These are phyloP conservation scores for Fusarium verrucosum DNA, from an alignment of 2,329 filamentous ascomycete species.

Conservation along the genomic window DNA sequence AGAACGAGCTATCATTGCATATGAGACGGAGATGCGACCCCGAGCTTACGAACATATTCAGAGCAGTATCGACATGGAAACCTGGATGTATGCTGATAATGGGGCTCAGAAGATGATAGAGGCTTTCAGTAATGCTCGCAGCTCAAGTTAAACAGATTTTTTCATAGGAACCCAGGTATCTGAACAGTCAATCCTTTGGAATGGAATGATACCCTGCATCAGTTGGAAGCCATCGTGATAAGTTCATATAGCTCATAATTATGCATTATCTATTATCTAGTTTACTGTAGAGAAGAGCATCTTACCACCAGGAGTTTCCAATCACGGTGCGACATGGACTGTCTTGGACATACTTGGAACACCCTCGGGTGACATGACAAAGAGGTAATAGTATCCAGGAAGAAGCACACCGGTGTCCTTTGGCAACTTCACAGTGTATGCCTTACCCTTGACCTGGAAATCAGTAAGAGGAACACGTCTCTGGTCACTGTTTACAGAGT, in stretches of 20 bases:
- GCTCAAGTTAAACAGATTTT: background rate
- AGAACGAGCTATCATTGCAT: background rate
- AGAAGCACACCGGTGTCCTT: conserved; percentile 59
- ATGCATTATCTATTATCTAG: background rate
- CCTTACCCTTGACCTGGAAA: conserved; percentile 32
- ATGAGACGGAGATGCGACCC: background rate
- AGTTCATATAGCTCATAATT: no score
- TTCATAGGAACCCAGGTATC: no score
- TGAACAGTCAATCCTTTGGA: no score
- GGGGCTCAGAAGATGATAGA: conserved; percentile 2
- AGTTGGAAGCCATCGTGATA: no score
- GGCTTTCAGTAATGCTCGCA: background rate
- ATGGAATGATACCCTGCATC: no score
- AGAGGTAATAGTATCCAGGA: conserved; percentile 65
- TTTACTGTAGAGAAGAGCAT: background rate
- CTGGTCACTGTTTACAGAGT: conserved; percentile 68
- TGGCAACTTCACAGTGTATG: conserved; percentile 55
- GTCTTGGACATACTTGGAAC: conserved; percentile 29
- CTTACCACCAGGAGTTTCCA: no score
- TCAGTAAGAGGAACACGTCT: conserved; percentile 58
- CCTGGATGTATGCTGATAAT: background rate
- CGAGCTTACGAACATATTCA: background rate
- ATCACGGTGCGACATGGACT: conserved; percentile 8
- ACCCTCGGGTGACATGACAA: conserved; percentile 46
- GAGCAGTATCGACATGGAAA: conserved; percentile 10